Evolutionary conservation across 148 eudicot genomes (phyloP).

Genomic region (Vaccinium vitisidaea): DNA sequence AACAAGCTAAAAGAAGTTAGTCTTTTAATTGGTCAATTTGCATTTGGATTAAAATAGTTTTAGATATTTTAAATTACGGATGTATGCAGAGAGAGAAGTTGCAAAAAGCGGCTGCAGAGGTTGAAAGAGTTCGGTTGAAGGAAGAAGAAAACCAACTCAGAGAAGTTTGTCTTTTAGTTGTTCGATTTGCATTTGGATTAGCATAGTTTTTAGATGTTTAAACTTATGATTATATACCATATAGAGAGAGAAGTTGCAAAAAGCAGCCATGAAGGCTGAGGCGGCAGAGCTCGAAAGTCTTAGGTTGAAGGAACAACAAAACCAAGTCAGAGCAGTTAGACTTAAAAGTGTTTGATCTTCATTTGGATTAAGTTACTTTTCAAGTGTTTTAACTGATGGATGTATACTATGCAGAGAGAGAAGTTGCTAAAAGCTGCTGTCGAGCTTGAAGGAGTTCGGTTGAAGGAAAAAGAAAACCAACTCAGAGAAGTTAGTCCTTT

Average conservation of each 20-base stretch:
- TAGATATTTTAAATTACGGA: conserved; percentile 9
- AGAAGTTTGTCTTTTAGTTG: conserved; percentile 35
- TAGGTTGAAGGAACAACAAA: conserved; percentile 58
- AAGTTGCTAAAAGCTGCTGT: neutral
- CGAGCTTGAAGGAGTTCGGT: neutral
- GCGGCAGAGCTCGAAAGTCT: conserved; percentile 53
- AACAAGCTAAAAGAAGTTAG: conserved; percentile 31
- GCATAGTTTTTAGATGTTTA: neutral
- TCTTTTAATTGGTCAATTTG: conserved; percentile 12
- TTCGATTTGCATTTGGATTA: conserved; percentile 11
- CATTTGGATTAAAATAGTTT: conserved; percentile 8
- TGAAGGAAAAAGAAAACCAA: neutral
- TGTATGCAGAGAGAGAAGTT: neutral
- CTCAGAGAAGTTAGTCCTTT: conserved; percentile 35
- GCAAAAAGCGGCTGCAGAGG: conserved; percentile 46
- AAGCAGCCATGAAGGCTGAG: conserved; percentile 72
- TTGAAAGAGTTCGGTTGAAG: conserved; percentile 49
- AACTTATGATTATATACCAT: conserved; percentile 8
- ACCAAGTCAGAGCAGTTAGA: conserved; percentile 32
- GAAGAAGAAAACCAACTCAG: conserved; percentile 38
- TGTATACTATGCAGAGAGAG: conserved; percentile 24
- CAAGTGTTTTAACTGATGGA: neutral
- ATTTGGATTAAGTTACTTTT: conserved; percentile 9
- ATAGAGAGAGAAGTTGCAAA: conserved; percentile 71
- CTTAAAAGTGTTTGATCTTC: conserved; percentile 6